These are phyloP conservation scores for Yamadazyma friedrichii DNA, from an alignment of 1,139 yeast genomes.

Conservation along the genomic window DNA sequence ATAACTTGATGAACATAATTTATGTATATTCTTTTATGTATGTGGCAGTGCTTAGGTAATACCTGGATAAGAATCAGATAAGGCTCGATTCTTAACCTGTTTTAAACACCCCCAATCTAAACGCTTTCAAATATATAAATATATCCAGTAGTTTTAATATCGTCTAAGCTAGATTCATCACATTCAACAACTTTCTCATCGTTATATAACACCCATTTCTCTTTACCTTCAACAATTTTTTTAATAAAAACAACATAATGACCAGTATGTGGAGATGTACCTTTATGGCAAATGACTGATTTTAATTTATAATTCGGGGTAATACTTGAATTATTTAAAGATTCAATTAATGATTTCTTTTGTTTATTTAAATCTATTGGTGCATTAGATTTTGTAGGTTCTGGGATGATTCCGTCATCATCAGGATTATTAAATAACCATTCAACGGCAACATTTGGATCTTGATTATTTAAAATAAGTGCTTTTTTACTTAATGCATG, in stretches of 20 bases:
- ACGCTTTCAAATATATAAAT: constrained; percentile 48
- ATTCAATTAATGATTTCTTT: constrained; percentile 16
- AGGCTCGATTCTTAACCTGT: no score
- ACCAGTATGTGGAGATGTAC: constrained; percentile 91
- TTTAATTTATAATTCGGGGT: constrained; percentile 49
- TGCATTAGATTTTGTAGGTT: constrained; percentile 7
- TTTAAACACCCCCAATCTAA: neutral
- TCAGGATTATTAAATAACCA: constrained; percentile 85
- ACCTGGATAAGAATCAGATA: no score
- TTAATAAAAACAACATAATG: constrained; percentile 88
- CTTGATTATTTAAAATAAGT: constrained; percentile 52
- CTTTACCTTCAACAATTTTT: constrained; percentile 33
- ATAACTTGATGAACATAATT: no score
- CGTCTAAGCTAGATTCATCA: constrained; percentile 58
- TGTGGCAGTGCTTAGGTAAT: no score
- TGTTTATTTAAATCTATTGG: constrained; percentile 24
- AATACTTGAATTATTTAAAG: constrained; percentile 2
- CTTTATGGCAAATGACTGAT: constrained; percentile 90
- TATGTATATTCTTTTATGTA: no score
- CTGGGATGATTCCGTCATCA: constrained; percentile 42
- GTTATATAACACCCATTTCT: constrained; percentile 82
- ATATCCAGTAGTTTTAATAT: constrained; percentile 63
- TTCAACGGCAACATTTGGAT: constrained; percentile 77
- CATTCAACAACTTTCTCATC: constrained; percentile 90
- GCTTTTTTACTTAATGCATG: constrained; percentile 67